Conservation (phyloP, 2,329 filamentous ascomycete genomes). For the Penicillium sp. region DNA sequence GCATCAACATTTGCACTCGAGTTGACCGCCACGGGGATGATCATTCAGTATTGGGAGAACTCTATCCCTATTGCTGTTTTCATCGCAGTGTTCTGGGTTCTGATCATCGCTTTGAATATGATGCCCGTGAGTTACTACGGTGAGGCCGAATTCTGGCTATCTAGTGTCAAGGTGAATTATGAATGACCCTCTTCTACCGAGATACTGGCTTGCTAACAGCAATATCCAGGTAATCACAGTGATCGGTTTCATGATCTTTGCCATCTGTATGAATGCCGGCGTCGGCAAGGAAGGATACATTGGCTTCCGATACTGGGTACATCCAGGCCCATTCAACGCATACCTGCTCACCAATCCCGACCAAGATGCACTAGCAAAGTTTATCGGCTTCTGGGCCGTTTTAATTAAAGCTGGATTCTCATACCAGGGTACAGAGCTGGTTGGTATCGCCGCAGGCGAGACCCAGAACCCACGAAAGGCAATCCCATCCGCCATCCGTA, state of each 20-base stretch:
- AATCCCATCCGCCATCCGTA: constrained; percentile 71
- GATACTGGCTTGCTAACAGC: constrained; percentile 53
- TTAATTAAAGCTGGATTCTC: constrained; percentile 47
- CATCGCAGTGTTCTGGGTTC: constrained; percentile 71
- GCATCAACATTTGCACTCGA: constrained; percentile 60
- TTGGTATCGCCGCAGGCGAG: constrained; percentile 77
- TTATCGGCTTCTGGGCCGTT: constrained; percentile 61
- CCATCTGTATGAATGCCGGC: constrained; percentile 3
- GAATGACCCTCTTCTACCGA: no score
- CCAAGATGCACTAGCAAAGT: constrained; percentile 64
- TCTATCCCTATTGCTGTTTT: constrained; percentile 68
- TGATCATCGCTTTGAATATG: constrained; percentile 70
- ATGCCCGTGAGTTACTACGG: constrained; percentile 72
- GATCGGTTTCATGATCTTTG: constrained; percentile 3
- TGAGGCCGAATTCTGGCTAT: constrained; percentile 78
- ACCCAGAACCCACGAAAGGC: constrained; percentile 70
- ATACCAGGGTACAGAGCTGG: constrained; percentile 67
- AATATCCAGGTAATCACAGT: constrained; percentile 46
- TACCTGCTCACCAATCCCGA: background rate
- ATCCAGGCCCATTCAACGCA: background rate
- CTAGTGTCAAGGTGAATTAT: constrained; percentile 66
- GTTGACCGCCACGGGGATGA: constrained; percentile 69
- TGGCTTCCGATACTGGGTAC: constrained; percentile 3
- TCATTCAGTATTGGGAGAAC: constrained; percentile 73
- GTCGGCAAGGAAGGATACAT: constrained; percentile 3